These are phyloP conservation scores for Kondoa subrosea DNA, from an alignment of 768 basidiomycete genomes.

Conservation along the genomic window DNA sequence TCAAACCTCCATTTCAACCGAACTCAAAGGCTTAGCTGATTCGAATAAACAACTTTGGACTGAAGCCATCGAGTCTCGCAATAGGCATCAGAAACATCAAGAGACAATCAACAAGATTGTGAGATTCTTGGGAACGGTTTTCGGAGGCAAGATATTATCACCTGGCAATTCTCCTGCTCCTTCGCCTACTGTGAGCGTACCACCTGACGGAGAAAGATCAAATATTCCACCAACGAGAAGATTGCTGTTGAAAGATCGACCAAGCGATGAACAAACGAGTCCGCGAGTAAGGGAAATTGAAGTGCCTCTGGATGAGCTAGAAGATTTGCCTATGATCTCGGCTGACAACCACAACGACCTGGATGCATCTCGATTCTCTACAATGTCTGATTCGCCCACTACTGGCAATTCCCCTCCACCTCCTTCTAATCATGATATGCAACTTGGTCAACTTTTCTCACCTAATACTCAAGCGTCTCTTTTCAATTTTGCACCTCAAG, in stretches of 20 bases:
- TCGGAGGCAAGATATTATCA: slow-evolving; percentile 35
- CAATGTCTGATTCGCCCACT: neutral
- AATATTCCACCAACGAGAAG: neutral
- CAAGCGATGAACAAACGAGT: neutral
- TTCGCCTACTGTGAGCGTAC: neutral
- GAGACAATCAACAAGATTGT: slow-evolving; percentile 92
- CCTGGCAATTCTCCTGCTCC: neutral
- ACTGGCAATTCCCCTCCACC: neutral
- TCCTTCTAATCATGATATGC: neutral
- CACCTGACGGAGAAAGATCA: neutral
- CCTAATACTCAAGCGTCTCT: neutral
- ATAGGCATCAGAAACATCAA: slow-evolving; percentile 75
- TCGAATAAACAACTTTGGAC: slow-evolving; percentile 86
- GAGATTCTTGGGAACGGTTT: slow-evolving; percentile 83
- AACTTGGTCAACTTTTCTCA: neutral
- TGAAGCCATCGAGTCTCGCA: slow-evolving; percentile 60
- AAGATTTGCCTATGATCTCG: neutral
- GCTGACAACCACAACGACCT: neutral
- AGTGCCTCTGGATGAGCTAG: slow-evolving; percentile 2
- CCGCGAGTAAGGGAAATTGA: slow-evolving; percentile 1
- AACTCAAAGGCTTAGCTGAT: slow-evolving; percentile 70
- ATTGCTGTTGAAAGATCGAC: slow-evolving; percentile 1
- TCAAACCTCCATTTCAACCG: slow-evolving; percentile 75
- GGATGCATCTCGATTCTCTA: slow-evolving; percentile 1
- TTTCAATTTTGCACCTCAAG: neutral